Percentiles rank a stretch among this genome's conserved stretches.
Evolutionary conservation across 495 filamentous ascomycete species (phyloP).

Genomic region (Achaetomiella virescens): DNA sequence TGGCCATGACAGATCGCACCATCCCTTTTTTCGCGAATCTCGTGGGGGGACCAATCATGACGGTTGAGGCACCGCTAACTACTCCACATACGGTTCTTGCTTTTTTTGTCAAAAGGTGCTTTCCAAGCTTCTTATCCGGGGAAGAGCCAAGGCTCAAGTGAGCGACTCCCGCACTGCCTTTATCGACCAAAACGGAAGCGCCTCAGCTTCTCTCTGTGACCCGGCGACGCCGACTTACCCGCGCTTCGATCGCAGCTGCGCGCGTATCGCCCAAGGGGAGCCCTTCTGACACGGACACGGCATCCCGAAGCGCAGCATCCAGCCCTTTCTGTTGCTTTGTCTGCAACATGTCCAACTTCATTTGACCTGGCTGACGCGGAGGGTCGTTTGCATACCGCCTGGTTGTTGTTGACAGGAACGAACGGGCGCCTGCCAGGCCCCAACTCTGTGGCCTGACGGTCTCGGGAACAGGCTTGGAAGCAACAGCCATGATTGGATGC

Average conservation of each 20-base stretch:
- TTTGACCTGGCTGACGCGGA: background rate
- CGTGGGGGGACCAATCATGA: conserved; percentile 8
- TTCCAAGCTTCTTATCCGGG: background rate
- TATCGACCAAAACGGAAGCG: background rate
- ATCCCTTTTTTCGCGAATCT: conserved; percentile 6
- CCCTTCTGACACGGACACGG: background rate
- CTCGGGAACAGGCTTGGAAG: background rate
- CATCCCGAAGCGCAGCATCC: background rate
- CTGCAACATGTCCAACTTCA: background rate
- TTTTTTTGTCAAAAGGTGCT: background rate
- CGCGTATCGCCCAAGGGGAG: background rate
- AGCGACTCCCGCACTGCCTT: background rate
- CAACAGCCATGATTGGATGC: conserved; percentile 1
- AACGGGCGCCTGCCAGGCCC: background rate
- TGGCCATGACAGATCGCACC: conserved; percentile 6
- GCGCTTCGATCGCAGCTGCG: background rate
- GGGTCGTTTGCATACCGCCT: background rate
- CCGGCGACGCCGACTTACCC: background rate
- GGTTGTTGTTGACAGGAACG: background rate
- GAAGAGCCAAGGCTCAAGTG: background rate
- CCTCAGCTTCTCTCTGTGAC: background rate
- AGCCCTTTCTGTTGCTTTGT: background rate
- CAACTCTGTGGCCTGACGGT: background rate
- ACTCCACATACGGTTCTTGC: background rate
- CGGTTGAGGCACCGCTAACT: background rate